A percentile compares a stretch with the other conserved stretches of the same genome.
Evolutionary conservation across 495 filamentous ascomycete species (phyloP).

Genomic region (Xylaria grammica): DNA sequence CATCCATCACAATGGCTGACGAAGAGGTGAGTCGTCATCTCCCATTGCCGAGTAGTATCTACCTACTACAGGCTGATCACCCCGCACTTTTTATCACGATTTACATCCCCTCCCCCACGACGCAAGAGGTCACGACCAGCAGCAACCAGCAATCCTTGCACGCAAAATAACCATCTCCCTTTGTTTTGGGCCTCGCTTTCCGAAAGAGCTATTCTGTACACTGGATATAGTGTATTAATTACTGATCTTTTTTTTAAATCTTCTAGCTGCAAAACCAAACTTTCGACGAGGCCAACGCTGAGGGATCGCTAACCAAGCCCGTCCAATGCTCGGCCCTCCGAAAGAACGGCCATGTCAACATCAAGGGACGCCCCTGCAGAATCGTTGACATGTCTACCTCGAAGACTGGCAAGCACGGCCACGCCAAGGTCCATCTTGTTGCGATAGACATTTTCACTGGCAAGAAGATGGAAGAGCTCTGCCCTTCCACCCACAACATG

Average conservation of each 20-base stretch:
- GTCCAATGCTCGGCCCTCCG: conserved; percentile 99
- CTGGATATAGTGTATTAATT: conserved; percentile 22
- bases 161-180: neutral
- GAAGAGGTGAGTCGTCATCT: conserved; percentile 56
- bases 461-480: conserved; percentile 99
- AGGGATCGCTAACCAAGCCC: conserved; percentile 90
- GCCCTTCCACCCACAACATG: conserved; percentile 99
- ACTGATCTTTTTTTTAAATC: conserved; percentile 29
- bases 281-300: conserved; percentile 91
- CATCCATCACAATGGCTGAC: conserved; percentile 60
- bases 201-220: conserved; percentile 21
- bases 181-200: conserved; percentile 20
- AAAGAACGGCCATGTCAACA: conserved; percentile 97
- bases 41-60: conserved; percentile 6
- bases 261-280: conserved; percentile 78
- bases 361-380: conserved; percentile 99
- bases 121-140: conserved; percentile 5
- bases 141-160: neutral
- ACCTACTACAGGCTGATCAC: conserved; percentile 26
- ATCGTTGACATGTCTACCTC: conserved; percentile 99
- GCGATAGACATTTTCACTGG: conserved; percentile 98
- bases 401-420: conserved; percentile 99
- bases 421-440: conserved; percentile 99
- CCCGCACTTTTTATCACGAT: conserved; percentile 35
- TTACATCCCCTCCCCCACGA: conserved; percentile 19